Base-by-base conservation (phyloP, 2,329 filamentous ascomycete genomes). In the Fusarium agapanthi region DNA sequence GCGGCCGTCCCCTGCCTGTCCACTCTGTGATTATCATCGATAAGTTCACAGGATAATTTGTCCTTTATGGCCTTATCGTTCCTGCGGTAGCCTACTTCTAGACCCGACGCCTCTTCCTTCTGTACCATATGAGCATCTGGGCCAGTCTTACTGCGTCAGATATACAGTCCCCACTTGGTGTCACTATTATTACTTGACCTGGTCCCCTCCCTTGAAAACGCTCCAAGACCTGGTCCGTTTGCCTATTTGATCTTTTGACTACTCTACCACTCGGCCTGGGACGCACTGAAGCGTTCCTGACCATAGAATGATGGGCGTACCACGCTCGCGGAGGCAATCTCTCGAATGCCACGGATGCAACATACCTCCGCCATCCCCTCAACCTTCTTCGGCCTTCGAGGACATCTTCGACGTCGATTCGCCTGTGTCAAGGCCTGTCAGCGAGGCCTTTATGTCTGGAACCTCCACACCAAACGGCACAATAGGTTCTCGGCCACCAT, bases 401-500 rank as follows among this genome's bases (percentile, higher is more conserved):
- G 85, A 84, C 76, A 83, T 83, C 72, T 82, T 83, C 68, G 81
- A 81, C 76, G 86, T 86, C 82, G 76, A 79, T 55, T 67, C 69
- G 35, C 70, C 84, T 38, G 77, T 82, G 28, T 88, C 88, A 12
- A 83, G 87, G 63, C 87, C 86, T 20, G 74, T 82, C 45, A 89
- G 87, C 78, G 79, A 85, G 79, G 82, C 83, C 59, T 83, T 86
- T 61, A 80, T 84, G 50, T 86, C 85, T 44, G 83, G 83, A 45
- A 80, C 81, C 47, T 80, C 80, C 58, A 82, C 79, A 43, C 77
- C 79, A 22, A 80, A 75, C 66, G 74, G 75, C 68, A 75, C 71
- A 53, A 81, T 80, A 76, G 76, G 78, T 24, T 73, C 79, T 56
- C 75, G 76, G 24, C 84, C 83, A 34, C 95, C 94, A 47, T 92